Percentiles rank a stretch among this genome's conserved stretches.
These are phyloP conservation scores for Miscanthus lutarioriparius DNA, from an alignment of 176 grass and related monocot genomes.

Conservation along the genomic window DNA sequence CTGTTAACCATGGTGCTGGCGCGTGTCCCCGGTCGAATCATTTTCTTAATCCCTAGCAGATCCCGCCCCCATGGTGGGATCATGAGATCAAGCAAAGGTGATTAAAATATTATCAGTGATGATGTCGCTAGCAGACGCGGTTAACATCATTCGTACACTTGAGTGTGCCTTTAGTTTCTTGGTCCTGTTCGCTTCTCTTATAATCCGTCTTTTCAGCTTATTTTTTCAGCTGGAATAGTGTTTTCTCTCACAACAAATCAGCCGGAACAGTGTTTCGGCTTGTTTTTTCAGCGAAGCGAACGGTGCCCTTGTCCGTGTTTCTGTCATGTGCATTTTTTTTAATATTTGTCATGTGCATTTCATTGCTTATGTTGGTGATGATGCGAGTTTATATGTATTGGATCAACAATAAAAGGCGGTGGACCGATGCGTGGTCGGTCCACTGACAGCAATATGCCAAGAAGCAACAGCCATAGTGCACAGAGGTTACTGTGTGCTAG, in stretches of 20 bases:
- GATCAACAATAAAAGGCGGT: background rate
- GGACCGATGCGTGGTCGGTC: background rate
- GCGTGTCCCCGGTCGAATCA: conserved; percentile 3
- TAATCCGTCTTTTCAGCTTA: too few relatives aligned
- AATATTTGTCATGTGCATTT: too few relatives aligned
- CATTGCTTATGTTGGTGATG: background rate
- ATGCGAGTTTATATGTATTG: background rate
- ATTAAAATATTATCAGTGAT: background rate
- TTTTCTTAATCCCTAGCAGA: conserved; percentile 2
- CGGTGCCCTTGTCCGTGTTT: background rate
- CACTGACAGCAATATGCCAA: conserved; percentile 22
- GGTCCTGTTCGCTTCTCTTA: too few relatives aligned
- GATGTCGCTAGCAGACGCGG: background rate
- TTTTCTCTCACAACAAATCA: too few relatives aligned
- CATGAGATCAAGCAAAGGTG: background rate
- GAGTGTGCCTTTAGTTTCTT: background rate
- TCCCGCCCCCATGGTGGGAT: background rate
- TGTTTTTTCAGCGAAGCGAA: too few relatives aligned
- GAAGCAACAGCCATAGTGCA: background rate
- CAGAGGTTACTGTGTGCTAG: background rate
- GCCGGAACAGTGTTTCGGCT: too few relatives aligned
- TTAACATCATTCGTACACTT: conserved; percentile 11
- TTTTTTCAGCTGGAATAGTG: too few relatives aligned
- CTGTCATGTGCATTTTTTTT: too few relatives aligned
- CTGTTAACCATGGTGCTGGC: background rate